Evolutionary conservation across 108 stramenopile genomes (phyloP).

Genomic region (Asterionellopsis glacialis): DNA sequence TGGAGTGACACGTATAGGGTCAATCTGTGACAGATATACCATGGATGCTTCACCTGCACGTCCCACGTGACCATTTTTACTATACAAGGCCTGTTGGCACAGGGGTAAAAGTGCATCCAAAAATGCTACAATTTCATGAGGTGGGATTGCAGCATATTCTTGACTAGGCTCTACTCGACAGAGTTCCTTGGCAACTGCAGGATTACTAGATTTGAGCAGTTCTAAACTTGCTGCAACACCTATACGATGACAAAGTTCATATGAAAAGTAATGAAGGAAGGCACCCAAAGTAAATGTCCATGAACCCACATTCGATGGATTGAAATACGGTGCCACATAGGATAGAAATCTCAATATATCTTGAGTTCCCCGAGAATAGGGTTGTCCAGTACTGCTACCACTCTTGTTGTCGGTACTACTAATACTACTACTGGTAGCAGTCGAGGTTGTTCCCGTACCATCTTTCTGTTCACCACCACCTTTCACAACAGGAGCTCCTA

Average conservation of each 20-base stretch:
- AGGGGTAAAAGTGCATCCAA: slow-evolving; percentile 73
- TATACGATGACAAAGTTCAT: slow-evolving; percentile 66
- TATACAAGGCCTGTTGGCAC: slow-evolving; percentile 80
- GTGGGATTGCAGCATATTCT: slow-evolving; percentile 33
- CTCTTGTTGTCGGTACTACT: not conserved
- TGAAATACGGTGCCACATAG: slow-evolving; percentile 85
- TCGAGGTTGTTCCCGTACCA: not conserved
- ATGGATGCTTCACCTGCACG: slow-evolving; percentile 83
- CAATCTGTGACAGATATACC: slow-evolving; percentile 74
- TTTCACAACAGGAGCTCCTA: not conserved
- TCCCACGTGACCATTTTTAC: slow-evolving; percentile 79
- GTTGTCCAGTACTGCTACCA: not conserved
- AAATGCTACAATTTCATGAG: slow-evolving; percentile 68
- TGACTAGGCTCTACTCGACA: slow-evolving; percentile 53
- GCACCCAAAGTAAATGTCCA: slow-evolving; percentile 88
- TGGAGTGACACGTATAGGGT: slow-evolving; percentile 61
- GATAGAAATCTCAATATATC: slow-evolving; percentile 75
- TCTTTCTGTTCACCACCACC: slow-evolving; percentile 6
- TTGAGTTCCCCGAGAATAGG: slow-evolving; percentile 63
- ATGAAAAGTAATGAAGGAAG: slow-evolving; percentile 81
- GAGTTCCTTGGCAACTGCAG: slow-evolving; percentile 36
- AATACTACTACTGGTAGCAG: not conserved
- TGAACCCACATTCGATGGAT: slow-evolving; percentile 83
- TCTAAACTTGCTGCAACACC: slow-evolving; percentile 63
- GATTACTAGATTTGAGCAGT: slow-evolving; percentile 32